Evolutionary conservation across 352 stramenopile genomes (phyloP).

Genomic region (Pythium rishiriense): DNA sequence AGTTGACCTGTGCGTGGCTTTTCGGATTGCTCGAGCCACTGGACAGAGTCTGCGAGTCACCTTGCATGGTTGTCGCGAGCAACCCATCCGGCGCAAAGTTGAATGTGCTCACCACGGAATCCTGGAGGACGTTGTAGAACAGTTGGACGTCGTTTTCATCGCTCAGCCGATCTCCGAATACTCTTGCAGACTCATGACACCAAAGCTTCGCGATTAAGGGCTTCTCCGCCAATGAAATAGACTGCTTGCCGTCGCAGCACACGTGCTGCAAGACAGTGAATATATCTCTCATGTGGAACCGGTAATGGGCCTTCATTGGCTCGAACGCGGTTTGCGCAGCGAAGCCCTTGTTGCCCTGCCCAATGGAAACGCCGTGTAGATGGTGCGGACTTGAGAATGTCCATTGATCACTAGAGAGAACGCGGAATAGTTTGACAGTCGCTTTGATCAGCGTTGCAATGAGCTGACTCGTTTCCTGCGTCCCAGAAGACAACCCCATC

Average conservation of each 20-base stretch:
- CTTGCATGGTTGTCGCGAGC: conserved; percentile 19
- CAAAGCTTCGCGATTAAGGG: conserved; percentile 54
- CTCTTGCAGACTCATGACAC: conserved; percentile 66
- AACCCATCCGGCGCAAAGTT: conserved; percentile 43
- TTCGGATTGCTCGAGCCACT: conserved; percentile 9
- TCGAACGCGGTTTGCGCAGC: conserved; percentile 26
- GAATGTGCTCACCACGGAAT: conserved; percentile 50
- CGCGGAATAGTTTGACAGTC: conserved; percentile 52
- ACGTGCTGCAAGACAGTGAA: conserved; percentile 47
- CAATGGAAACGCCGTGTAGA: neutral
- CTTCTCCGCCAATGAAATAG: conserved; percentile 46
- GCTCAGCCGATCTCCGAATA: conserved; percentile 53
- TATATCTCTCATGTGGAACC: conserved; percentile 42
- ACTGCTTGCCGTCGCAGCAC: conserved; percentile 38
- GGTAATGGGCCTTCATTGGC: conserved; percentile 53
- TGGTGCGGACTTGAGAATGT: conserved; percentile 11
- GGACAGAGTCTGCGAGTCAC: neutral
- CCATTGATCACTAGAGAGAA: conserved; percentile 41
- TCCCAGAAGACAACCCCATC: conserved; percentile 4
- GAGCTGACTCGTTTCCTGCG: conserved; percentile 42
- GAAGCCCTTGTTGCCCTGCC: conserved; percentile 1
- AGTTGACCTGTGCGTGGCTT: conserved; percentile 19
- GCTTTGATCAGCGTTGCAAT: conserved; percentile 48
- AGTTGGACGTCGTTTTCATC: conserved; percentile 31
- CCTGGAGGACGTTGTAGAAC: conserved; percentile 50